phyloP scores from a whole-genome alignment of 78 protist genomes.

The Dictyostelium purpureum region DNA sequence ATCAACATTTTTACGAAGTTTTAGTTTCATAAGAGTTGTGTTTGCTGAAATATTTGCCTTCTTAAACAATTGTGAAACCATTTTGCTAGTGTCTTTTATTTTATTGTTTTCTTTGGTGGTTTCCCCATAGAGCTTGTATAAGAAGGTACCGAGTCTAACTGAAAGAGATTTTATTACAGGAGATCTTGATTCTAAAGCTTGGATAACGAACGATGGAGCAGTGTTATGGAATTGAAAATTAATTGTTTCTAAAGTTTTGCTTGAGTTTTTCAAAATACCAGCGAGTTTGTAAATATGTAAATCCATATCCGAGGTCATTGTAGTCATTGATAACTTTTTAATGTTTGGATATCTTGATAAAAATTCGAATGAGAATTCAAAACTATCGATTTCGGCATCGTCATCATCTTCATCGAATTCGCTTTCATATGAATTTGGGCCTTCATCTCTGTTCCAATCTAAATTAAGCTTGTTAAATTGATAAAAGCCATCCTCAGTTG shows the following conservation, averaged over 20 bases:
- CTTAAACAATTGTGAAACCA: too few relatives aligned
- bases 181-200: neutral
- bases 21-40: too few relatives aligned
- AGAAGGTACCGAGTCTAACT: too few relatives aligned
- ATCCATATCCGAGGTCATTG: too few relatives aligned
- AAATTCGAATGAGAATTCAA: neutral
- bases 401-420: neutral
- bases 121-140: too few relatives aligned
- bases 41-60: too few relatives aligned
- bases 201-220: neutral
- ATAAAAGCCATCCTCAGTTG: neutral
- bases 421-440: neutral
- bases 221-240: neutral
- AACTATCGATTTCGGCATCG: neutral
- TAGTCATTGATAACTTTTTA: neutral
- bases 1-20: too few relatives aligned
- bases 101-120: too few relatives aligned
- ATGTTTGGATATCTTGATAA: neutral
- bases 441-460: neutral
- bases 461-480: neutral
- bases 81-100: too few relatives aligned
- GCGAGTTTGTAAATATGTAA: too few relatives aligned
- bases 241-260: neutral
- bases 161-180: too few relatives aligned
- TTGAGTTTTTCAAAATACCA: too few relatives aligned